These are phyloP conservation scores for Solanum raphanifolium DNA, from an alignment of 257 asterid genomes.

Conservation along the genomic window DNA sequence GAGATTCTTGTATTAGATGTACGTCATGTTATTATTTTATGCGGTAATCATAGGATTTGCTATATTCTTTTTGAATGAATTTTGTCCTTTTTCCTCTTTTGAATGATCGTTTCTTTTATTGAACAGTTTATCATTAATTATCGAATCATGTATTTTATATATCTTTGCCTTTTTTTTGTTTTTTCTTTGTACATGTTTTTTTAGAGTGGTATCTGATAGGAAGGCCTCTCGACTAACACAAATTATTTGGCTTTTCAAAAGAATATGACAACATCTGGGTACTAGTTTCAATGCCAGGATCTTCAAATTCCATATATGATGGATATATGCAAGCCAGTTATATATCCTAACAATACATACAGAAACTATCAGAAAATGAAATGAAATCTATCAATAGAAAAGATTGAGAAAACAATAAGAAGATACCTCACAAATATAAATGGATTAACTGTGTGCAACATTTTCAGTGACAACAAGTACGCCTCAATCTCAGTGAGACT, in stretches of 20 bases:
- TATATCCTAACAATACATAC: not conserved
- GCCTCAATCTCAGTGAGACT: not conserved
- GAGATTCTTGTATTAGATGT: not conserved
- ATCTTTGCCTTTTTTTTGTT: no score
- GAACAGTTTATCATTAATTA: not conserved
- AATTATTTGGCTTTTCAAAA: not conserved
- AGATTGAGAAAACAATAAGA: not conserved
- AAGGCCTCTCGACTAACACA: not conserved
- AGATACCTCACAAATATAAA: not conserved
- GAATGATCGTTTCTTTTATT: no score
- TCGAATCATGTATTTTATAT: no score
- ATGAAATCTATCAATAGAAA: not conserved
- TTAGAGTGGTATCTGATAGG: not conserved
- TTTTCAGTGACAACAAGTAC: not conserved
- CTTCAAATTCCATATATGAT: not conserved
- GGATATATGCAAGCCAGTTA: not conserved
- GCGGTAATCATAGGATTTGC: no score
- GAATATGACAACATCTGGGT: not conserved
- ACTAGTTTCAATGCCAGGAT: not conserved
- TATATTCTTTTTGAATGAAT: no score
- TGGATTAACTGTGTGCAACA: not conserved
- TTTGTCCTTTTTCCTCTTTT: no score
- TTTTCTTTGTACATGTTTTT: not conserved
- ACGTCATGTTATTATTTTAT: not conserved
- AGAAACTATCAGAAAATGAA: not conserved